Conservation (phyloP, 2,329 filamentous ascomycete species). For the Zopfia rhizophila region DNA sequence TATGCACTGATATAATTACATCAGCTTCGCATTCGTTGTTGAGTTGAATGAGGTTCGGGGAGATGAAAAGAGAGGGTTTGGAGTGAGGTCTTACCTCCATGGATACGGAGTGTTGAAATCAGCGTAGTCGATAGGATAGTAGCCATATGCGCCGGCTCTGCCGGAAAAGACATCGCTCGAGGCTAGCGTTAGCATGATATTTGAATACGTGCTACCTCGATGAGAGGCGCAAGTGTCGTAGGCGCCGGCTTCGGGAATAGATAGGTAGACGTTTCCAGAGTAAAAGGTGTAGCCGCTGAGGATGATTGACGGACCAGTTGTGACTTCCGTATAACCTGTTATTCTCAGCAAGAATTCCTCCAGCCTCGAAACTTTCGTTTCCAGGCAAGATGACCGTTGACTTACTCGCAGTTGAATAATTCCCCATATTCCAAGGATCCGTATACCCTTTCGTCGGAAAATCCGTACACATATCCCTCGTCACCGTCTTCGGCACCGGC, state of each 20-base stretch:
- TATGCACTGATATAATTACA: slow-evolving; percentile 2
- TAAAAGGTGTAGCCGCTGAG: slow-evolving; percentile 4
- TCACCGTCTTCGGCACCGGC: background rate
- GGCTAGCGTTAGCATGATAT: slow-evolving; percentile 9
- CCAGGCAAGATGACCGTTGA: too few species aligned
- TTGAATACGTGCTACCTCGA: slow-evolving; percentile 1
- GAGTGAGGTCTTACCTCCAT: background rate
- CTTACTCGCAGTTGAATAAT: slow-evolving; percentile 3
- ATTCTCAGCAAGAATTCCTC: background rate
- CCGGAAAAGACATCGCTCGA: slow-evolving; percentile 6
- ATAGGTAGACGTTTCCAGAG: slow-evolving; percentile 12
- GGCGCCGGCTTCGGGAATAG: slow-evolving; percentile 1
- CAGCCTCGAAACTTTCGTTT: too few species aligned
- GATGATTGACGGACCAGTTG: slow-evolving; percentile 4
- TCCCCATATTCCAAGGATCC: slow-evolving; percentile 3
- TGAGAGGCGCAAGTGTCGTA: slow-evolving; percentile 5
- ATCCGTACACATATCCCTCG: slow-evolving; percentile 4
- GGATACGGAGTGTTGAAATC: slow-evolving; percentile 10
- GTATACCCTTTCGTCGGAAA: background rate
- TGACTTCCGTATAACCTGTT: slow-evolving; percentile 1
- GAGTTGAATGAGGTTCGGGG: too few species aligned
- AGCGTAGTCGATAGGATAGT: slow-evolving; percentile 5
- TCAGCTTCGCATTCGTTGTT: too few species aligned
- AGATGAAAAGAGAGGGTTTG: background rate
- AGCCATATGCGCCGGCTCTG: slow-evolving; percentile 1